phyloP scores from a whole-genome alignment of 257 asterid species.

The Nyctanthes arbortristis region DNA sequence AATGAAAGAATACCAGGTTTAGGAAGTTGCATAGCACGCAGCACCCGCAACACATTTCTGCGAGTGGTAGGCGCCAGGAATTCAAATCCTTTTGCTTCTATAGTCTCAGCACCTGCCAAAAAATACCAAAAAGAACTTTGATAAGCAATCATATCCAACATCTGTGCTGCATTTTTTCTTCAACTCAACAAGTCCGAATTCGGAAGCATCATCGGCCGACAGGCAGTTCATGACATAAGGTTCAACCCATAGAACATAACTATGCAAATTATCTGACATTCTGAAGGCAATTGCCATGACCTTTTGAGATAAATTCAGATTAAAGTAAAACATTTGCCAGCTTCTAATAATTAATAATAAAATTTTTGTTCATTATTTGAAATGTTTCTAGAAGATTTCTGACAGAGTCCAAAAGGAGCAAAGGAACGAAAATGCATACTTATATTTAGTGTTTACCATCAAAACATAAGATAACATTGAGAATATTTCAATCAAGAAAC shows the following conservation, averaged over 20 bases:
- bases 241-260: no score
- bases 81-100: constrained; percentile 58
- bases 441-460: background rate
- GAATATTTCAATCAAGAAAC: background rate
- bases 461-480: background rate
- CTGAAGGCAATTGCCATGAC: background rate
- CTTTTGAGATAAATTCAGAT: background rate
- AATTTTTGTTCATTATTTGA: background rate
- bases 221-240: background rate
- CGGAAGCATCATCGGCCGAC: constrained; percentile 7
- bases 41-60: constrained; percentile 80
- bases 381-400: background rate
- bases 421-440: background rate
- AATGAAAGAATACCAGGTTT: constrained; percentile 70
- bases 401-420: background rate
- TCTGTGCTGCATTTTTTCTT: background rate
- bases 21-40: constrained; percentile 97
- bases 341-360: background rate
- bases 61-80: constrained; percentile 89
- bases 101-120: constrained; percentile 51
- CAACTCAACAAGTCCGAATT: background rate
- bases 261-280: background rate
- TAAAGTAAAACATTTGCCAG: background rate
- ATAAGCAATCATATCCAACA: background rate
- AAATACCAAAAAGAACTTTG: constrained; percentile 8